Evolutionary conservation across 2,329 filamentous ascomycete genomes (phyloP), one percentile per base, ranked within the genome.

Genomic region (Penicillium crustosum): DNA sequence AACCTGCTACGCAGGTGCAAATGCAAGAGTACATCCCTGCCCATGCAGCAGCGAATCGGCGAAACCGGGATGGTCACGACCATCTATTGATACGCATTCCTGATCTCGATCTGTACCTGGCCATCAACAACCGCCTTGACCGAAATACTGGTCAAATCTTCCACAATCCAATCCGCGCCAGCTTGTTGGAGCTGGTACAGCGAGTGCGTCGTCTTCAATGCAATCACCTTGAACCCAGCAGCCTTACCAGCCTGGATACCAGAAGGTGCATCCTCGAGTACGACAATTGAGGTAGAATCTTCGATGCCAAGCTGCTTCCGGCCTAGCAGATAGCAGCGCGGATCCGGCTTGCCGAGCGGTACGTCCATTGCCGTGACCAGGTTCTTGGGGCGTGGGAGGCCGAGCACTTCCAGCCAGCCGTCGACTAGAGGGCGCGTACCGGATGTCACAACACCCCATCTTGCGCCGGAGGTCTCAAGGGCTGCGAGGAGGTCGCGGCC

Each of bases 231-330:
- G 78, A 89, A 96, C 2, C 91, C 92, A 10, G 93, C 93, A 0
- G 85, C 90, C 77, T 93, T 95, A 49, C 92, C 93, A 29, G 92
- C 86, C 63, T 78, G 82, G 69, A 96, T 90, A 6, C 93, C 93
- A 8, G 91, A 90, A 6, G 93, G 92, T 55, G 90, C 90, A 77
- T 97, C 93, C 77, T 97, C 93, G 38, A 96, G 78, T 49, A 97
- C 93, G 55, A 96, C 79, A 43, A 93, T 75, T 53, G 76, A 81
- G 29, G 77, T 75, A 35, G 78, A 79, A 21, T 80, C 71, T 23
- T 71, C 69, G 29, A 81, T 64, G 0, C 80, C 81, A 17, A 93
- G 81, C 61, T 82, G 82, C 65, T 83, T 79, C 47, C 85, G 83
- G 17, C 89, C 90, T 51, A 92, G 80, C 50, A 81, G 74, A 74